These are phyloP conservation scores for Yarrowia hollandica DNA, from an alignment of 805 yeast genomes.

Conservation along the genomic window DNA sequence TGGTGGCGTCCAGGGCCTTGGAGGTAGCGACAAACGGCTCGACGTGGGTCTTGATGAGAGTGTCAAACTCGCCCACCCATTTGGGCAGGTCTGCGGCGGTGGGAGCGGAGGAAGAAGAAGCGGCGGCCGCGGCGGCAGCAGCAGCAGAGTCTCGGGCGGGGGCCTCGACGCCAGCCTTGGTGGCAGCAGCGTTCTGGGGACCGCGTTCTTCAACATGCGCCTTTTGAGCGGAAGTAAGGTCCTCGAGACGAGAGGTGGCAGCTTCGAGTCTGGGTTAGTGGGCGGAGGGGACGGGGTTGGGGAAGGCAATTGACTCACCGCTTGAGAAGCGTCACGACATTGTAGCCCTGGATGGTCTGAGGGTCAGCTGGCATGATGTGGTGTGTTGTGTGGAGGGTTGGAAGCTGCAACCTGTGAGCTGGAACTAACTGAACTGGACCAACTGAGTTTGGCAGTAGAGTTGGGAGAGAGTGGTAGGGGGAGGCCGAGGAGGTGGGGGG, in stretches of 20 bases:
- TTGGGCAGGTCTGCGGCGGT: slow-evolving; percentile 28
- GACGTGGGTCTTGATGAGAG: slow-evolving; percentile 53
- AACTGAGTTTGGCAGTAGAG: slow-evolving; percentile 13
- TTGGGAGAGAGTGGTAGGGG: too few relatives aligned
- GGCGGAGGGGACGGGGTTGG: neutral
- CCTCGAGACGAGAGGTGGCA: slow-evolving; percentile 90
- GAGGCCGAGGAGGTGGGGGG: too few relatives aligned
- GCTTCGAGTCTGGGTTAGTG: slow-evolving; percentile 67
- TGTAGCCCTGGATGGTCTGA: slow-evolving; percentile 68
- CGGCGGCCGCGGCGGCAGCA: slow-evolving; percentile 33
- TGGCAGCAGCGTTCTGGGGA: slow-evolving; percentile 30
- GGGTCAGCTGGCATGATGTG: slow-evolving; percentile 23
- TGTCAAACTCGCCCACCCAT: slow-evolving; percentile 52
- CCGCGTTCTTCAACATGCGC: slow-evolving; percentile 45
- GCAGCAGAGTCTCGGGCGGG: slow-evolving; percentile 33
- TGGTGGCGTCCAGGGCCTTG: slow-evolving; percentile 53
- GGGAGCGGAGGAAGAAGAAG: slow-evolving; percentile 32
- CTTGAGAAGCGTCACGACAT: slow-evolving; percentile 75
- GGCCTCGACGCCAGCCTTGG: slow-evolving; percentile 33
- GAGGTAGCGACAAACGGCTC: slow-evolving; percentile 62
- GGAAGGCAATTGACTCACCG: slow-evolving; percentile 46
- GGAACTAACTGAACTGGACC: slow-evolving; percentile 17
- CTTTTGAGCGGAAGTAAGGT: slow-evolving; percentile 77
- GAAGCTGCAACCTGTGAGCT: neutral
- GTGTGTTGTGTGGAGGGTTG: neutral